A percentile compares a stretch with the other conserved stretches of the same genome.
Evolutionary conservation across 345 rosid genomes (phyloP).

Genomic region (Salix dunnii): DNA sequence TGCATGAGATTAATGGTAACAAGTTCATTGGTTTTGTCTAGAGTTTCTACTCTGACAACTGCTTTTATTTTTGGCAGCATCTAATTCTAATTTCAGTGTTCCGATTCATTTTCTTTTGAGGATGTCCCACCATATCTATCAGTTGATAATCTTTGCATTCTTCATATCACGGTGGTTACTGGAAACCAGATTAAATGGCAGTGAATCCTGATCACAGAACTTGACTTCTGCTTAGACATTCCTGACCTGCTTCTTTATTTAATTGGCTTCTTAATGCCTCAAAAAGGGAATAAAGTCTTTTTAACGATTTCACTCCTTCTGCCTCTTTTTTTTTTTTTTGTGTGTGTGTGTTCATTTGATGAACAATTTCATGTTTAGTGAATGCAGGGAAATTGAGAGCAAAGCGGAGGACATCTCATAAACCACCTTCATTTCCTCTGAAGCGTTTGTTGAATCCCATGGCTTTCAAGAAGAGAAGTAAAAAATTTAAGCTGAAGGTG

Average conservation of each 20-base stretch:
- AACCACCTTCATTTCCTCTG: conserved; percentile 29
- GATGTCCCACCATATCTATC: not conserved
- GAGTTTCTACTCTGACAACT: not conserved
- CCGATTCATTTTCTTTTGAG: not conserved
- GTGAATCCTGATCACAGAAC: not conserved
- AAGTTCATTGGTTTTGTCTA: not conserved
- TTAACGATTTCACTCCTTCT: not conserved
- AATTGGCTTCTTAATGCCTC: too few species aligned
- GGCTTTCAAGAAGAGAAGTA: conserved; percentile 41
- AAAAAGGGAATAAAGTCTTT: too few species aligned
- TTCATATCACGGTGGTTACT: not conserved
- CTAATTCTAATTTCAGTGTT: not conserved
- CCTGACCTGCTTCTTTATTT: too few species aligned
- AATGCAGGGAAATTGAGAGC: conserved; percentile 39
- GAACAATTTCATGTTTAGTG: not conserved
- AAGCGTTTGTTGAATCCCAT: conserved; percentile 39
- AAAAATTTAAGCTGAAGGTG: conserved; percentile 14
- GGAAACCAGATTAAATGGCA: not conserved
- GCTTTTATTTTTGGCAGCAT: not conserved
- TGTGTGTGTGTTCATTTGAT: too few species aligned
- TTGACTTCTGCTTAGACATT: not conserved
- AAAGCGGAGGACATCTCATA: conserved; percentile 27
- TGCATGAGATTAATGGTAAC: not conserved
- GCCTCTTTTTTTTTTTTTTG: too few species aligned
- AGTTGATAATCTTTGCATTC: not conserved